Evolutionary conservation across 78 protist species (phyloP).

Genomic region (Blattamonas nauphoetae): DNA sequence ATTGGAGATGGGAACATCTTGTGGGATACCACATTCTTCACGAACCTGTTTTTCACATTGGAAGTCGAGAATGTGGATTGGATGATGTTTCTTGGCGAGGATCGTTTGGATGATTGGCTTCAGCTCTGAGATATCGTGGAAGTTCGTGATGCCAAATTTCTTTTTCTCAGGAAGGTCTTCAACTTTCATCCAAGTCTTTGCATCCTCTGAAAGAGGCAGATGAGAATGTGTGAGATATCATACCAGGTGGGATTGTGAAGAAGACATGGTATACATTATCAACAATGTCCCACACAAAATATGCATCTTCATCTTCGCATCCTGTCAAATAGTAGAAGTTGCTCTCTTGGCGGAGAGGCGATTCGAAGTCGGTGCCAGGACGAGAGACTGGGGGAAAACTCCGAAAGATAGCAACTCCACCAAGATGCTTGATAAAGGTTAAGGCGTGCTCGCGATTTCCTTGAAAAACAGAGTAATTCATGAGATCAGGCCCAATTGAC

Average conservation of each 20-base stretch:
- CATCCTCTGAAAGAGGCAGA: not conserved
- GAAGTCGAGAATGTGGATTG: not conserved
- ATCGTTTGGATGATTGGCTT: not conserved
- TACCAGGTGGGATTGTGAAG: not conserved
- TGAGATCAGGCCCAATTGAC: too few relatives aligned
- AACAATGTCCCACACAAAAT: not conserved
- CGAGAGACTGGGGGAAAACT: not conserved
- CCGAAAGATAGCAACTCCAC: not conserved
- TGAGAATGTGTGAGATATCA: too few relatives aligned
- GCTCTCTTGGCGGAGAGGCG: not conserved
- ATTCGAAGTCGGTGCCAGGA: not conserved
- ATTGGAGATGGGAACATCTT: not conserved
- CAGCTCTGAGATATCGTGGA: not conserved
- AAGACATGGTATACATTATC: not conserved
- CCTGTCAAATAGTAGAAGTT: conserved; percentile 2
- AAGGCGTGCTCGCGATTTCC: not conserved
- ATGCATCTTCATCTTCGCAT: not conserved
- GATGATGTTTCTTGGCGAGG: not conserved
- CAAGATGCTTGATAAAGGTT: not conserved
- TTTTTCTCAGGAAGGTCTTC: not conserved
- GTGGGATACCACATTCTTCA: not conserved
- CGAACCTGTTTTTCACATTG: not conserved
- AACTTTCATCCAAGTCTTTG: not conserved
- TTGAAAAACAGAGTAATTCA: not conserved
- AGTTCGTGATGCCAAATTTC: not conserved